Conservation (phyloP, 805 yeast species). For the Saturnispora kantuleensis region DNA sequence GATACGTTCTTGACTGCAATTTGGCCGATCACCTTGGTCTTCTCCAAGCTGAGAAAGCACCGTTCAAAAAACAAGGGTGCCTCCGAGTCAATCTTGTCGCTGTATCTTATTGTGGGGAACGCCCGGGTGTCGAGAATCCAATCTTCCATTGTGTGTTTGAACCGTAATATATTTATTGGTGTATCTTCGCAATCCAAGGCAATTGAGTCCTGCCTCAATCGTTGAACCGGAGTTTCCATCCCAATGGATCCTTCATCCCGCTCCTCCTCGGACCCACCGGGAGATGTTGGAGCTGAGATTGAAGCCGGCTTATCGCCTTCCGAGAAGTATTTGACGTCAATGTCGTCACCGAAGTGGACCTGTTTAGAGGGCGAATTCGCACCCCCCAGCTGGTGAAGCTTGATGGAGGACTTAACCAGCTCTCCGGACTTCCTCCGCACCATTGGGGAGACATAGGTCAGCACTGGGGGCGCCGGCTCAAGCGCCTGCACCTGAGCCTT, state of each 20-base stretch:
- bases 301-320: slow-evolving; percentile 68
- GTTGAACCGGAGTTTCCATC: slow-evolving; percentile 9
- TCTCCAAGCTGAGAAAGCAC: slow-evolving; percentile 48
- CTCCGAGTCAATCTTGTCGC: slow-evolving; percentile 32
- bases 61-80: slow-evolving; percentile 55
- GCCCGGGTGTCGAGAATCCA: slow-evolving; percentile 38
- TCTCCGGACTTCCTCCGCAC: slow-evolving; percentile 88
- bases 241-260: slow-evolving; percentile 16
- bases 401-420: slow-evolving; percentile 64
- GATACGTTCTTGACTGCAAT: slow-evolving; percentile 70
- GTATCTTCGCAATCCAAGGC: slow-evolving; percentile 12
- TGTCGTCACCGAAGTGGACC: slow-evolving; percentile 77
- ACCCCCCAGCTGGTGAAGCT: slow-evolving; percentile 26
- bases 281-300: slow-evolving; percentile 60
- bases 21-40: slow-evolving; percentile 54
- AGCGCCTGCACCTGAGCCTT: neutral
- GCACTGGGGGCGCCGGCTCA: no score
- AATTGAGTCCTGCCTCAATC: slow-evolving; percentile 13
- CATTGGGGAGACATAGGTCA: slow-evolving; percentile 23
- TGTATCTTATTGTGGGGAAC: slow-evolving; percentile 37
- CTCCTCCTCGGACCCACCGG: slow-evolving; percentile 29
- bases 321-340: slow-evolving; percentile 64
- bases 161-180: slow-evolving; percentile 13
- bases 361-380: slow-evolving; percentile 53
- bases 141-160: slow-evolving; percentile 18